phyloP scores from a whole-genome alignment of 2,329 filamentous ascomycete species.

The Penicillium sp. region DNA sequence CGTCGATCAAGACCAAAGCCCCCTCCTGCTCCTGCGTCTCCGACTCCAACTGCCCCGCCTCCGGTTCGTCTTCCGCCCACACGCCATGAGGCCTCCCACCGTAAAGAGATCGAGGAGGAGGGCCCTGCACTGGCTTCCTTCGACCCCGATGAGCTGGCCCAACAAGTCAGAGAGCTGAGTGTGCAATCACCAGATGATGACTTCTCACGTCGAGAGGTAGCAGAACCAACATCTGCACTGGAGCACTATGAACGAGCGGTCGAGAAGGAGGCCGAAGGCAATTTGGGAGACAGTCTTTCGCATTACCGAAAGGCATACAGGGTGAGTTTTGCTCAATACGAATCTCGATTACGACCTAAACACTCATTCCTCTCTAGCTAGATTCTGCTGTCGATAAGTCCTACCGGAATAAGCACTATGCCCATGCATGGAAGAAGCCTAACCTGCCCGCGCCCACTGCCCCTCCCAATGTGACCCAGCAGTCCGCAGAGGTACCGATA shows the following conservation, averaged over 20 bases:
- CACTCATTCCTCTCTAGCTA: constrained; percentile 54
- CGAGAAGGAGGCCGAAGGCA: constrained; percentile 80
- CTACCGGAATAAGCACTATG: constrained; percentile 91
- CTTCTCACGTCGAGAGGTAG: constrained; percentile 31
- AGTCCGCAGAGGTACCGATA: constrained; percentile 52
- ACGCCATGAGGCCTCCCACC: constrained; percentile 38
- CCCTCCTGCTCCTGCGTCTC: constrained; percentile 9
- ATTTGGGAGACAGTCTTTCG: constrained; percentile 80
- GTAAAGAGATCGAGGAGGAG: constrained; percentile 40
- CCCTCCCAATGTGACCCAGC: constrained; percentile 55
- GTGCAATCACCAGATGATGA: constrained; percentile 36
- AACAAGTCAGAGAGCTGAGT: constrained; percentile 38
- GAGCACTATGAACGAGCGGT: constrained; percentile 93
- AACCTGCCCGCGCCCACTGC: constrained; percentile 48
- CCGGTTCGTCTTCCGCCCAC: constrained; percentile 37
- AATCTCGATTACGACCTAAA: neutral
- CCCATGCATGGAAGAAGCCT: constrained; percentile 56
- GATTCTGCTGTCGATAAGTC: constrained; percentile 78
- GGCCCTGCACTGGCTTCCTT: constrained; percentile 25
- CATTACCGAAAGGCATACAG: constrained; percentile 89
- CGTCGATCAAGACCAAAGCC: constrained; percentile 42
- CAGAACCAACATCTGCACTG: constrained; percentile 70
- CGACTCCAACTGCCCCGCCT: constrained; percentile 20
- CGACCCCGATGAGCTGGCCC: constrained; percentile 33
- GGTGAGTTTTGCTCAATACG: constrained; percentile 45